phyloP scores from a whole-genome alignment of 371 early-diverging fungal genomes.

The Thermomucor indicae-seudaticae region DNA sequence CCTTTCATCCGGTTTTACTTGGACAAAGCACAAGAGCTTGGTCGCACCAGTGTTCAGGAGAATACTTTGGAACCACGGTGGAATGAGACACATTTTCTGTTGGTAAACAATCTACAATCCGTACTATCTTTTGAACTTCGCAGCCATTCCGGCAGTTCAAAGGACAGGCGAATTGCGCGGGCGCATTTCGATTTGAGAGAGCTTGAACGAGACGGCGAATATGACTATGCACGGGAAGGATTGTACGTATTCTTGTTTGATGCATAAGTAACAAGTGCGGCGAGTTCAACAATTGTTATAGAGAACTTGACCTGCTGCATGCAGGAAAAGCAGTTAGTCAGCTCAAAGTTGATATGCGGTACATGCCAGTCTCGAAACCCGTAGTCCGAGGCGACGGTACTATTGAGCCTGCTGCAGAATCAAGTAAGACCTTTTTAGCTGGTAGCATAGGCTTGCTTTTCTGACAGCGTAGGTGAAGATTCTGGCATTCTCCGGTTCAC shows the following conservation, averaged over 20 bases:
- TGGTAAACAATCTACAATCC: conserved; percentile 54
- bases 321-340: conserved; percentile 51
- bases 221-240: conserved; percentile 34
- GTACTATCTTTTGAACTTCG: conserved; percentile 43
- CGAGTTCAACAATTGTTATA: conserved; percentile 4
- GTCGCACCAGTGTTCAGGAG: conserved; percentile 55
- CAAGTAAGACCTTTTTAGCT: conserved; percentile 50
- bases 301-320: conserved; percentile 32
- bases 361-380: conserved; percentile 60
- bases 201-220: conserved; percentile 52
- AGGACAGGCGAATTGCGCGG: conserved; percentile 38
- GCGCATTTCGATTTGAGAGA: conserved; percentile 50
- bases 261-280: not conserved
- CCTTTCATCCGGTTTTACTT: conserved; percentile 77
- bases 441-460: not conserved
- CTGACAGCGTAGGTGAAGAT: conserved; percentile 17
- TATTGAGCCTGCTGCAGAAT: conserved; percentile 49
- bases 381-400: conserved; percentile 38
- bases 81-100: conserved; percentile 56
- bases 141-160: conserved; percentile 19
- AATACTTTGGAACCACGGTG: conserved; percentile 59
- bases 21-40: conserved; percentile 71
- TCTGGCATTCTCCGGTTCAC: conserved; percentile 49
- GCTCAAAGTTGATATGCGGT: conserved; percentile 53
- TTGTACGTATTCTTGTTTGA: conserved; percentile 20